Conservation (phyloP, 306 rosid genomes). For the Fragaria ananassa region DNA sequence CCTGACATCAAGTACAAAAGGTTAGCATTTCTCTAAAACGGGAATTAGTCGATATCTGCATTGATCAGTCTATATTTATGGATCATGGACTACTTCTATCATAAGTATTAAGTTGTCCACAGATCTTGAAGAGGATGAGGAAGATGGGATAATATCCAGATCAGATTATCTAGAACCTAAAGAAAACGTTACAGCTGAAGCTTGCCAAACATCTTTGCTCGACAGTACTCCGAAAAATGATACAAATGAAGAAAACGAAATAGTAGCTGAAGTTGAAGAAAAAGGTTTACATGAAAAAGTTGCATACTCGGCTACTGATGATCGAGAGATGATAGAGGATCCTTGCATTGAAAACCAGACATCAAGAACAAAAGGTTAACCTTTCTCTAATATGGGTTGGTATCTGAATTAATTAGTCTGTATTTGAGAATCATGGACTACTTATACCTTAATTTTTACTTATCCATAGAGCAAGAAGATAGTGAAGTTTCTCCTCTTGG, state of each 20-base stretch:
- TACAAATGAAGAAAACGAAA: conserved; percentile 29
- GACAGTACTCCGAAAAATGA: conserved; percentile 27
- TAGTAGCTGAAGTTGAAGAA: conserved; percentile 25
- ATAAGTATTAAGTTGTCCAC: not conserved
- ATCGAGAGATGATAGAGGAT: conserved; percentile 13
- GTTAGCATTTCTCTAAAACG: conserved; percentile 2
- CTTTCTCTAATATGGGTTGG: not conserved
- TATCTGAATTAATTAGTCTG: not conserved
- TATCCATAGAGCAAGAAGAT: conserved; percentile 36
- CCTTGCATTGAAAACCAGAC: conserved; percentile 12
- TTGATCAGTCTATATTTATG: not conserved
- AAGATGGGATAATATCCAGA: not conserved
- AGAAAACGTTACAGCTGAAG: conserved; percentile 37
- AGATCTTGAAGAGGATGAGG: not conserved
- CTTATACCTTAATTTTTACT: not conserved
- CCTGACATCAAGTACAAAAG: conserved; percentile 22
- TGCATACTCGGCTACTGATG: conserved; percentile 19
- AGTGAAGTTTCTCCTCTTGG: conserved; percentile 28
- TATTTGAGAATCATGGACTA: not conserved
- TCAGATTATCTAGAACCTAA: conserved; percentile 9
- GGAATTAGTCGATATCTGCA: not conserved
- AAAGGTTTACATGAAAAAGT: conserved; percentile 28
- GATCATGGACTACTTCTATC: not conserved
- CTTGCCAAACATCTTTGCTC: conserved; percentile 17
- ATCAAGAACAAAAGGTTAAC: conserved; percentile 23